Evolutionary conservation across 805 yeast genomes (phyloP), one percentile per base, ranked within the genome.

Genomic region (Wickerhamiella lipophila): DNA sequence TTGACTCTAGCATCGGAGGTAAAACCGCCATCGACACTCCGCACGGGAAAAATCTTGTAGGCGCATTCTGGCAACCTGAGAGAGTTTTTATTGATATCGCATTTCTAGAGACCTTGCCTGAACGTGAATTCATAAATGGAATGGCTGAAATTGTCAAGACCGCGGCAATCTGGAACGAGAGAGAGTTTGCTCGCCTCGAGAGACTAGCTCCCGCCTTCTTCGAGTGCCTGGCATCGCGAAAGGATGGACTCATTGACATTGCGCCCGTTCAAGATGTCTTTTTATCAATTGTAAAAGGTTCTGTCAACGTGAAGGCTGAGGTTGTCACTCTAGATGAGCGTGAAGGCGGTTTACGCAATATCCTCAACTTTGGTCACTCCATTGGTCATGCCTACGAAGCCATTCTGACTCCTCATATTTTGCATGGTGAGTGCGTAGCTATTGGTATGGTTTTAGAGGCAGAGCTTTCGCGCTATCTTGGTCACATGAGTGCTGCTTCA

Each of bases 391-490:
- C 98, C 18, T 87, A 83, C 55, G 98, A 92, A 69, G 97, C 98
- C n/a, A 79, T 92, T 30, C 72, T 92, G 53, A 88, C 97, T 3
- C 98, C 98, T 7, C 86, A 88, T 64, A 92, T 95, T 21, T 73
- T 92, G 41, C 98, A 92, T 61, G 98, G 98, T 52, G 98, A 92
- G 67, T 92, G 98, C 74, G 98, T 92, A n/a, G 75, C 97, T n/a
- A 75, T 92, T 52, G 98, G 98, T 55, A 83, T 87, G 75, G 80
- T 92, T 29, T 75, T 79, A 59, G 98, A 92, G 66, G 97, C 97
- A 3, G 98, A 92, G 66, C 73, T 92, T 55, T 75, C 96, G n/a
- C 77, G 98, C 60, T 86, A 85, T 64, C 71, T 84, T 59, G 96
- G 96, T 21, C 76, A 85, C 47, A 69, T 92, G 55, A 77, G 94